A percentile compares a stretch with the other conserved stretches of the same genome.
phyloP scores from a whole-genome alignment of 192 early-diverging fungal genomes.

The Cetraspora pellucida region DNA sequence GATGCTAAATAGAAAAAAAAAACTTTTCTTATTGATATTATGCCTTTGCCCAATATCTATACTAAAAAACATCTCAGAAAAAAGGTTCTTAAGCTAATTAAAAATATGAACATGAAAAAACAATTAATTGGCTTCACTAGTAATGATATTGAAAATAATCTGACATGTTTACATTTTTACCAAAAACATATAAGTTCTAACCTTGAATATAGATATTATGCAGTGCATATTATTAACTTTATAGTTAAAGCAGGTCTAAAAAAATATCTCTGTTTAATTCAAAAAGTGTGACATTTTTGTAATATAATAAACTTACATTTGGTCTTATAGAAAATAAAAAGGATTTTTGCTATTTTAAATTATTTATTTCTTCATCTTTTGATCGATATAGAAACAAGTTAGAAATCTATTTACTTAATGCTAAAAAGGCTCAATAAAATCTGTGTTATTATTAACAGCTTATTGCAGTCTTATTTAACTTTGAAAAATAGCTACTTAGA shows the following conservation, averaged over 20 bases:
- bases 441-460: background rate
- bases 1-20: too few relatives aligned
- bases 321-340: background rate
- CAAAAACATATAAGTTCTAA: slow-evolving; percentile 3
- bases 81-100: too few relatives aligned
- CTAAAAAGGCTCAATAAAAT: slow-evolving; percentile 2
- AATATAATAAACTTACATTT: background rate
- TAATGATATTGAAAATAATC: background rate
- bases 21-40: too few relatives aligned
- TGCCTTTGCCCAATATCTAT: too few relatives aligned
- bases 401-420: background rate
- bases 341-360: background rate
- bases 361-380: background rate
- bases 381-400: background rate
- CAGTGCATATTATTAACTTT: background rate
- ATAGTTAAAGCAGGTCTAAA: background rate
- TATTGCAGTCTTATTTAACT: background rate
- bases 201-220: background rate
- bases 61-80: too few relatives aligned
- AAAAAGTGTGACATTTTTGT: background rate
- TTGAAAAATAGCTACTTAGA: background rate
- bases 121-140: slow-evolving; percentile 6
- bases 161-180: background rate
- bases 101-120: background rate
- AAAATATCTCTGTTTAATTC: background rate